Evolutionary conservation across 2,329 filamentous ascomycete species (phyloP), one percentile per base, ranked within the genome.

Genomic region (Apiospora saccharicola): DNA sequence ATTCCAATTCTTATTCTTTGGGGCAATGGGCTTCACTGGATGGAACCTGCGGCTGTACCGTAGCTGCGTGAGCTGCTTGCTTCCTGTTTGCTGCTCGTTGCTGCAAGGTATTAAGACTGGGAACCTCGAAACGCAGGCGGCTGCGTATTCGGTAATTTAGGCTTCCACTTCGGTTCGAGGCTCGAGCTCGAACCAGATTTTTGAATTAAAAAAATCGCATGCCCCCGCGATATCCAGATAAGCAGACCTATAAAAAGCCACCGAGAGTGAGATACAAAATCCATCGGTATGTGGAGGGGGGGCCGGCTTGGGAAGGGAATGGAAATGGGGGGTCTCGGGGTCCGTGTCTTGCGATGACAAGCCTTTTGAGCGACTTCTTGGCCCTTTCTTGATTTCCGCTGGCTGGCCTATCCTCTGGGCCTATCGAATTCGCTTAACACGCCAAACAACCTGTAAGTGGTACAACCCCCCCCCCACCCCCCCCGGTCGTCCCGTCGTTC

Each of bases 101-200:
- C 24, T 53, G n/a, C 49, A 14, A n/a, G n/a, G n/a, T 53, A 26
- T 37, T 37, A 61, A 61, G 19, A 37, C 53, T 61, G 30, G 30
- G 30, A 61, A n/a, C 22, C 37, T 41, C 44, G 47, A n/a, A 37
- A 61, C 19, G 53, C 51, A 34, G 57, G 30, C 19, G 53, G 51
- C 53, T 64, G 57, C 57, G 57, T 64, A 64, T 64, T 64, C 57
- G 57, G 57, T 64, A 64, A 64, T 64, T 64, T 64, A 34, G 57
- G 57, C 57, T 41, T 64, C 57, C 57, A 64, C 53, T 37, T 37
- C 53, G 53, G 53, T 16, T 61, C 53, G 53, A 19, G 14, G 24
- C 51, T 24, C 46, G 46, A 49, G 46, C 46, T 37, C 57, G 30
- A 64, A 37, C 53, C 53, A 24, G 37, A 41, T 2, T 30, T 30